These are phyloP conservation scores for Citrus maxima DNA, from an alignment of 345 rosid genomes.

Conservation along the genomic window DNA sequence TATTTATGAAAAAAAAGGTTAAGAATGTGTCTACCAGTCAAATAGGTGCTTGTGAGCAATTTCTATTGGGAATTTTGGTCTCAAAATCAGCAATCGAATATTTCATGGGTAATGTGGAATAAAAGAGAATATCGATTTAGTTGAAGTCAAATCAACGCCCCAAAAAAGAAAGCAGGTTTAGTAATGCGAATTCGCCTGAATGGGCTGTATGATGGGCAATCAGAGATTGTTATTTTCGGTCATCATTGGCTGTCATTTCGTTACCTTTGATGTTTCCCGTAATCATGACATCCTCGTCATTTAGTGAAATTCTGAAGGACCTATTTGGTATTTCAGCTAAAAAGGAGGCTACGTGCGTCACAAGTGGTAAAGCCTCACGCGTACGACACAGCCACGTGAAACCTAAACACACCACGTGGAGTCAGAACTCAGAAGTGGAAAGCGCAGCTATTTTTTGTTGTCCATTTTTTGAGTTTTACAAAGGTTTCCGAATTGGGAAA, in stretches of 20 bases:
- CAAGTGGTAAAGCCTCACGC: background rate
- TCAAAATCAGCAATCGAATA: too few relatives aligned
- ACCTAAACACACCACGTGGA: background rate
- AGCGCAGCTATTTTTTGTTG: background rate
- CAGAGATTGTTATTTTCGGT: background rate
- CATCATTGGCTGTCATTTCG: background rate
- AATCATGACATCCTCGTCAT: background rate
- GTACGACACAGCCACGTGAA: conserved; percentile 6
- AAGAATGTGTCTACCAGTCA: too few relatives aligned
- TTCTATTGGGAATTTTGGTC: too few relatives aligned
- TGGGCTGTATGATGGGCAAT: background rate
- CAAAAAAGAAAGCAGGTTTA: background rate
- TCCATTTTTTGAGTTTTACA: conserved; percentile 10
- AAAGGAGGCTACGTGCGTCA: background rate
- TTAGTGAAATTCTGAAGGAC: background rate
- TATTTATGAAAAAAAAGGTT: too few relatives aligned
- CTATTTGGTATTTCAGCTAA: background rate
- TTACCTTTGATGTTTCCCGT: background rate
- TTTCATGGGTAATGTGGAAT: too few relatives aligned
- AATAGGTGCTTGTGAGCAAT: too few relatives aligned
- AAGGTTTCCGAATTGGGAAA: conserved; percentile 44
- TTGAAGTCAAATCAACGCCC: conserved; percentile 12
- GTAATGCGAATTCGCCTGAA: background rate
- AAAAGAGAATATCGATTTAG: background rate
- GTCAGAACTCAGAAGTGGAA: background rate